phyloP scores from a whole-genome alignment of 805 yeast genomes.

The Lipomyces chichibuensis region DNA sequence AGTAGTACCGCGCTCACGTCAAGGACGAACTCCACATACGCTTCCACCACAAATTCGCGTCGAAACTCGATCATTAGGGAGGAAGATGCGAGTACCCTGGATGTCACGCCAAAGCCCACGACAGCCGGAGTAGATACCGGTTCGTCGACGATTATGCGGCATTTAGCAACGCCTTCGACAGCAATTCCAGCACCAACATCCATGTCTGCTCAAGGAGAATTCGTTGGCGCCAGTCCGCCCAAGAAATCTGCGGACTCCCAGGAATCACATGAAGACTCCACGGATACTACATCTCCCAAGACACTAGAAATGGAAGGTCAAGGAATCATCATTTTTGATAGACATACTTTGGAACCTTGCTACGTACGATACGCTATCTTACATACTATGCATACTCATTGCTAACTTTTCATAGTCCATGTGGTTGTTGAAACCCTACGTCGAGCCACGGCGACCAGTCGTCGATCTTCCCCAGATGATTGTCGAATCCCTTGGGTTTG shows the following conservation, averaged over 20 bases:
- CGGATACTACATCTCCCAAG: background rate
- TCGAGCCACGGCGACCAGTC: constrained; percentile 61
- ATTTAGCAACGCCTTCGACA: background rate
- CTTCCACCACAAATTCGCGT: constrained; percentile 11
- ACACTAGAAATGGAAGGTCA: constrained; percentile 80
- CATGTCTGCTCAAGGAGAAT: constrained; percentile 10
- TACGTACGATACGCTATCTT: constrained; percentile 48
- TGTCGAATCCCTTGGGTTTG: constrained; percentile 82
- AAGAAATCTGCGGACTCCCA: background rate
- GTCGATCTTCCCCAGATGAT: constrained; percentile 71
- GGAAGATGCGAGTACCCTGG: background rate
- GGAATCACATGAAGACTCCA: background rate
- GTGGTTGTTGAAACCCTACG: constrained; percentile 88
- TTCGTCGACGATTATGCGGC: constrained; percentile 5
- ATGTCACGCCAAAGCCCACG: constrained; percentile 3
- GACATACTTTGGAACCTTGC: constrained; percentile 58
- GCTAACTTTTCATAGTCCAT: constrained; percentile 53
- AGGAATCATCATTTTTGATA: constrained; percentile 79
- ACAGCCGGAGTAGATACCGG: background rate
- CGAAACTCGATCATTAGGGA: constrained; percentile 14
- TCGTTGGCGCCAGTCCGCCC: constrained; percentile 9
- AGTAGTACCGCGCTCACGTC: constrained; percentile 21
- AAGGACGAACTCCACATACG: constrained; percentile 5
- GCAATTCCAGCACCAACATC: constrained; percentile 2
- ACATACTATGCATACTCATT: background rate